Evolutionary conservation across 1,284 basidiomycete species (phyloP).

Genomic region (Prillingera fragicola): DNA sequence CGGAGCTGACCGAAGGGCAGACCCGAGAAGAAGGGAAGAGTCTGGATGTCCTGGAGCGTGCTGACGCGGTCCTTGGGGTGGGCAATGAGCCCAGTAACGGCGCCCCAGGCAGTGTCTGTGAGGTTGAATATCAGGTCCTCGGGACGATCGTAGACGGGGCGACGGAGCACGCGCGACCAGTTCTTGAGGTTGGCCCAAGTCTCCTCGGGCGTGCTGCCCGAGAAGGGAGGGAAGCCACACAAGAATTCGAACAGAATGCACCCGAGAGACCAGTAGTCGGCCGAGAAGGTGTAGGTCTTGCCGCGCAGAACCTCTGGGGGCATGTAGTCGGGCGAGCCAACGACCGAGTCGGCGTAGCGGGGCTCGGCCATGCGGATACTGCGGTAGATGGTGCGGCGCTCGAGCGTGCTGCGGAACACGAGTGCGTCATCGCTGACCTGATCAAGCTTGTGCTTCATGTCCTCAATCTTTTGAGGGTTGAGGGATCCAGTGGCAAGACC

Average conservation of each 20-base stretch:
- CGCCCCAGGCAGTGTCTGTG: constrained; percentile 89
- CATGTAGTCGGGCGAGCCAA: constrained; percentile 92
- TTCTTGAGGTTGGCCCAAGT: constrained; percentile 99
- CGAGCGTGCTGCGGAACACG: constrained; percentile 85
- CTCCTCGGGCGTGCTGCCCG: constrained; percentile 89
- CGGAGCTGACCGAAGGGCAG: constrained; percentile 75
- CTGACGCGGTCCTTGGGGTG: constrained; percentile 75
- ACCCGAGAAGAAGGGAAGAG: constrained; percentile 78
- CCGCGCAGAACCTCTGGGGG: constrained; percentile 81
- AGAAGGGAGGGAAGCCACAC: constrained; percentile 94
- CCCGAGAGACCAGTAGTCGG: constrained; percentile 98
- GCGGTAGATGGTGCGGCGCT: constrained; percentile 90
- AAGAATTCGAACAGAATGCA: constrained; percentile 98
- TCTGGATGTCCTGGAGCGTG: constrained; percentile 65
- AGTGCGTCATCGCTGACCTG: constrained; percentile 92
- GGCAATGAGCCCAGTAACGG: constrained; percentile 74
- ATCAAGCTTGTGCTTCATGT: constrained; percentile 90
- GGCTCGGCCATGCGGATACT: constrained; percentile 86
- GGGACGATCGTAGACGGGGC: constrained; percentile 91
- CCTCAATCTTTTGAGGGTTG: constrained; percentile 92
- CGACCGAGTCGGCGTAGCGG: constrained; percentile 94
- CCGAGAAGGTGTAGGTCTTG: constrained; percentile 89
- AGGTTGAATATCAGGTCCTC: constrained; percentile 98
- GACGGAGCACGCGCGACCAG: constrained; percentile 83
- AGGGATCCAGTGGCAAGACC: constrained; percentile 94